These are phyloP conservation scores for Aspergillus hancockii DNA, from an alignment of 495 filamentous ascomycete species.

Conservation along the genomic window DNA sequence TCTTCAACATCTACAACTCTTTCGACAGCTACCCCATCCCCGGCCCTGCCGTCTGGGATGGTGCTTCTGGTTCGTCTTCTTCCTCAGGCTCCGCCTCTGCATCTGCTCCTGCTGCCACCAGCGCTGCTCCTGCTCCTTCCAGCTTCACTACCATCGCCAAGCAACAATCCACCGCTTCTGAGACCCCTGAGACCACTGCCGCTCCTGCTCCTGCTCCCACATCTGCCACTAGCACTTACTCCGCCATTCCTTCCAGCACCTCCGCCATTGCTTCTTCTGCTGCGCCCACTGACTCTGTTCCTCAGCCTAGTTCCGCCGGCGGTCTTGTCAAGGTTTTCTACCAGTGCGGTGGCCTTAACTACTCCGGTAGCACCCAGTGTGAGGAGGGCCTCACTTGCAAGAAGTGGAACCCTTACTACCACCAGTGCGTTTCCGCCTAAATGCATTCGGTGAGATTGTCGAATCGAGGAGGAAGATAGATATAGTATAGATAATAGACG, in stretches of 20 bases:
- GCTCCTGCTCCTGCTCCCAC: slow-evolving; percentile 8
- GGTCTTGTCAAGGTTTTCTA: slow-evolving; percentile 19
- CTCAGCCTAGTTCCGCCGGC: slow-evolving; percentile 1
- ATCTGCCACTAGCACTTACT: slow-evolving; percentile 13
- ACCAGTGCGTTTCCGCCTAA: slow-evolving; percentile 22
- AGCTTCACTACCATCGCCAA: slow-evolving; percentile 9
- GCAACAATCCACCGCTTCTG: slow-evolving; percentile 3
- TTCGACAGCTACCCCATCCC: slow-evolving; percentile 26
- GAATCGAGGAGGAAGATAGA: not conserved
- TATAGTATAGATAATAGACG: not conserved
- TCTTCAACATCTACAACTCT: slow-evolving; percentile 24
- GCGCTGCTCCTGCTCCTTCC: slow-evolving; percentile 5
- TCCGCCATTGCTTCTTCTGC: not conserved
- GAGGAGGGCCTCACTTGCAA: slow-evolving; percentile 21
- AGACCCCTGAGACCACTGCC: slow-evolving; percentile 6
- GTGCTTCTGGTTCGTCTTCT: slow-evolving; percentile 12
- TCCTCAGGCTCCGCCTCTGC: slow-evolving; percentile 15
- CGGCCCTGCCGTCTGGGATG: slow-evolving; percentile 28
- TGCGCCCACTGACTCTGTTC: slow-evolving; percentile 1
- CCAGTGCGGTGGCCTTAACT: slow-evolving; percentile 23
- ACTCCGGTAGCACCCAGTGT: slow-evolving; percentile 18
- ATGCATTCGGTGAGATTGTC: not conserved
- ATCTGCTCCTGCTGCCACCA: slow-evolving; percentile 11
- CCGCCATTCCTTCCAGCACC: slow-evolving; percentile 2
- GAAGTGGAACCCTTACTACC: slow-evolving; percentile 29